Base-by-base conservation (phyloP, 495 filamentous ascomycete species). In the Ramalina intermedia region DNA sequence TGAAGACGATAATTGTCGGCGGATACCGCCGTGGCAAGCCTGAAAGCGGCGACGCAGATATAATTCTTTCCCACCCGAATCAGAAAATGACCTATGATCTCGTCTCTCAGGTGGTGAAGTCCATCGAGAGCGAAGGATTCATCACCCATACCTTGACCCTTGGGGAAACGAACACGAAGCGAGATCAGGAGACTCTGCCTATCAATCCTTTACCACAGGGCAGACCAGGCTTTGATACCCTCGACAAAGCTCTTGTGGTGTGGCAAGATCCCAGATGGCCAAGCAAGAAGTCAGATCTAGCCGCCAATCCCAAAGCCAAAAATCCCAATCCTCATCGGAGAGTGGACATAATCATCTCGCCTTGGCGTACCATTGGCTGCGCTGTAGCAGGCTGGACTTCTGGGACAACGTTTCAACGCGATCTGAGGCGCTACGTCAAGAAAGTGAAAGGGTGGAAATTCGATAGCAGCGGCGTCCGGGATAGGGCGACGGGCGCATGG, bases 311-410 rank as follows among this genome's bases (percentile, higher is more conserved):
- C 0, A 56, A 63, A 37, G 54, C 60, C 4, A 75, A 74, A 48
- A 87, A 90, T 49, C 75, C 79, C 0, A 87, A 90, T 57, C 71
- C 70, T 5, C 89, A 95, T 57, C 76, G 87, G 17, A 72, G 89
- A 16, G 88, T 99, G 6, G 90, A 96, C 59, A 94, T 99, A 52
- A 94, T 99, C 58, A 72, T 96, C 49, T 79, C 79, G 16, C 89
- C 88, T 1, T 93, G 89, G 83, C 80, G 77, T 27, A 91, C 85
- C 3, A 76, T 83, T 3, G 91, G 93, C 0, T 95, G 87, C 56
- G 91, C 87, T 0, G 73, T 96, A 3, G 65, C 88, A 4, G 88
- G 85, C 3, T 96, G 90, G 93, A 81, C 82, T 13, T 84, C 86
- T 2, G 93, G 80, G 8, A 86, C 79, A 5, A 95, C 88, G 0